Conservation (phyloP, 148 eudicot species). For the Persicaria maculosa region DNA sequence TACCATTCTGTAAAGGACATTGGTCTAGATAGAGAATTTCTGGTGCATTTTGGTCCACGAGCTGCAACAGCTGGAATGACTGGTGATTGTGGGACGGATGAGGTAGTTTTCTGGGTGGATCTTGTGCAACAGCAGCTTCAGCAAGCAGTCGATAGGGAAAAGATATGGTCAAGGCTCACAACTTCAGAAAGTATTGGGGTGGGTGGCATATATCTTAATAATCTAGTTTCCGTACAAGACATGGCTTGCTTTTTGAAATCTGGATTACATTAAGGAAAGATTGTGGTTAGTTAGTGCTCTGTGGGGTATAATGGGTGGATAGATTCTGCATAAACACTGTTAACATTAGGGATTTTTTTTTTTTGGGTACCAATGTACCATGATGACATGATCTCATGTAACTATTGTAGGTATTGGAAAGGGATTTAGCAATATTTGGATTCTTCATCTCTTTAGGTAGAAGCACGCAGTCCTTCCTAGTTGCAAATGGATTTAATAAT, state of each 20-base stretch:
- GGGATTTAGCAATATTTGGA: conserved; percentile 94
- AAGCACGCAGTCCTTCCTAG: conserved; percentile 69
- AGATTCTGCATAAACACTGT: conserved; percentile 5
- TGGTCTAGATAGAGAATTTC: conserved; percentile 77
- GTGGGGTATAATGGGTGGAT: not conserved
- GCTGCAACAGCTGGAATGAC: conserved; percentile 60
- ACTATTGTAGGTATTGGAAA: conserved; percentile 70
- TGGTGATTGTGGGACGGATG: conserved; percentile 65
- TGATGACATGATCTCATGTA: conserved; percentile 10
- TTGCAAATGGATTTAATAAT: conserved; percentile 64
- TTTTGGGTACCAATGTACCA: not conserved
- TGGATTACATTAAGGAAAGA: not conserved
- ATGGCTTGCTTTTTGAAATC: not conserved
- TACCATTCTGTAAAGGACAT: conserved; percentile 63
- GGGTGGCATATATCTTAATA: conserved; percentile 11
- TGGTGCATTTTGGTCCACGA: conserved; percentile 90
- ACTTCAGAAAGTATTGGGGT: conserved; percentile 97
- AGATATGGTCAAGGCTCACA: conserved; percentile 91
- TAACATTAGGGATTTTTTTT: not conserved
- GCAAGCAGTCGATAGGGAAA: conserved; percentile 85
- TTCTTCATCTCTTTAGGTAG: conserved; percentile 90
- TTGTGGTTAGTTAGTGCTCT: not conserved
- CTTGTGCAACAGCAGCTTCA: conserved; percentile 82
- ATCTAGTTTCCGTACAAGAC: conserved; percentile 7
- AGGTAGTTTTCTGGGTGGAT: conserved; percentile 83